Conservation (phyloP, 257 asterid genomes). For the Solanum lignicaule region DNA sequence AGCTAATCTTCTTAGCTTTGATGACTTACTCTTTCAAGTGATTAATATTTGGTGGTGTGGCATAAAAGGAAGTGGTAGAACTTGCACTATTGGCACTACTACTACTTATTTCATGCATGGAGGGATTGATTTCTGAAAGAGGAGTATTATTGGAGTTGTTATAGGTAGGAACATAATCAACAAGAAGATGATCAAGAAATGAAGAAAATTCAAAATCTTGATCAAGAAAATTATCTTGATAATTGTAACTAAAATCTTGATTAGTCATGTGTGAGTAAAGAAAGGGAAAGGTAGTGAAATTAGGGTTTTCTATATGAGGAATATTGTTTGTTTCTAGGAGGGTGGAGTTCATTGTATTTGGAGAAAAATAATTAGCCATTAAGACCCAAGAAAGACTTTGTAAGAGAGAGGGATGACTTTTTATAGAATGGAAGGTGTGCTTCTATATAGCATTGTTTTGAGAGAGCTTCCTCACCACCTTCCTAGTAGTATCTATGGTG, state of each 20-base stretch:
- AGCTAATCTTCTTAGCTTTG: not conserved
- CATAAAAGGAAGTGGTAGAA: not conserved
- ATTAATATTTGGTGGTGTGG: not conserved
- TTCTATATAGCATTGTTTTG: not conserved
- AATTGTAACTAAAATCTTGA: not conserved
- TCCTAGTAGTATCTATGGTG: slow-evolving; percentile 9
- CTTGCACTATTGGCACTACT: slow-evolving; percentile 1
- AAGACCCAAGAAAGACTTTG: not conserved
- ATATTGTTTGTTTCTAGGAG: not conserved
- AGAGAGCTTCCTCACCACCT: slow-evolving; percentile 8
- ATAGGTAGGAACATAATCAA: not conserved
- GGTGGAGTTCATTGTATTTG: not conserved
- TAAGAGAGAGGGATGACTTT: not conserved
- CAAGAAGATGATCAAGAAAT: not conserved
- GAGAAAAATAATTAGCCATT: not conserved
- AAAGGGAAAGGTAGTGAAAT: not conserved
- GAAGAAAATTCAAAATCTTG: slow-evolving; percentile 4
- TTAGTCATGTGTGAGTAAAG: not conserved
- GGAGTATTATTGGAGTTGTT: not conserved
- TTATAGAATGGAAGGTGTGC: not conserved
- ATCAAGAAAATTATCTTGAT: not conserved
- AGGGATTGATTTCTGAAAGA: not conserved
- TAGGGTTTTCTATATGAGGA: not conserved
- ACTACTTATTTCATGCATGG: slow-evolving; percentile 1
- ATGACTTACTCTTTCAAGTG: slow-evolving; percentile 5